Evolutionary conservation across 768 basidiomycete genomes (phyloP).

Genomic region (Strobilomyces confusus): DNA sequence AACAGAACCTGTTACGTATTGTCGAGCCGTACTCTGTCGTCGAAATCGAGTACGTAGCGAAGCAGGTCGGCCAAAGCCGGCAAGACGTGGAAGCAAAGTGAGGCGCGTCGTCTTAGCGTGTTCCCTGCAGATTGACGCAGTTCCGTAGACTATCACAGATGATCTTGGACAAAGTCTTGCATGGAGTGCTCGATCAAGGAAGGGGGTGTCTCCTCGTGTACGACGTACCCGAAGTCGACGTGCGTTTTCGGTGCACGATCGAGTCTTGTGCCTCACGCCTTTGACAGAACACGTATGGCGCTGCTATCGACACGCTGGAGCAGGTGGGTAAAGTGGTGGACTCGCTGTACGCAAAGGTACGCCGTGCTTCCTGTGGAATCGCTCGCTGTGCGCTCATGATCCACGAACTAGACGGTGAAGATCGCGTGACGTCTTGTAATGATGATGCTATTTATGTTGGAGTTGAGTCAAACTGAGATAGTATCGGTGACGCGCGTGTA

Average conservation of each 20-base stretch:
- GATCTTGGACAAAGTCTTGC: constrained; percentile 93
- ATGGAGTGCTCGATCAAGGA: constrained; percentile 96
- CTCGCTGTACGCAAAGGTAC: constrained; percentile 82
- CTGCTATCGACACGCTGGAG: constrained; percentile 84
- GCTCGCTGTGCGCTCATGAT: not conserved
- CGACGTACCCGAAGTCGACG: constrained; percentile 81
- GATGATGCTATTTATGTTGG: not conserved
- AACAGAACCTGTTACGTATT: constrained; percentile 92
- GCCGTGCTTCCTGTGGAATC: not conserved
- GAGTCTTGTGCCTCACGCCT: constrained; percentile 3
- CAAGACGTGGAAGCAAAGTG: constrained; percentile 91
- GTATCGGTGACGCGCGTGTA: not conserved
- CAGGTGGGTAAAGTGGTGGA: constrained; percentile 95
- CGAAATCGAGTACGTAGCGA: constrained; percentile 86
- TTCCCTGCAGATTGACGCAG: constrained; percentile 2
- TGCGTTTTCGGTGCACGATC: constrained; percentile 37
- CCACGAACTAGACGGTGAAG: constrained; percentile 37
- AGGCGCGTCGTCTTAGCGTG: constrained; percentile 21
- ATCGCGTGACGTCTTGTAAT: constrained; percentile 31
- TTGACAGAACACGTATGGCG: constrained; percentile 75
- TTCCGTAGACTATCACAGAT: constrained; percentile 82
- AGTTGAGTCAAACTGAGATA: not conserved
- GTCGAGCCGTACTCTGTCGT: constrained; percentile 95
- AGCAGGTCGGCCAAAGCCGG: constrained; percentile 79
- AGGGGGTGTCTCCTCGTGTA: constrained; percentile 90